Base-by-base conservation (phyloP, 2,329 filamentous ascomycete genomes). In the Nigrospora oryzae region DNA sequence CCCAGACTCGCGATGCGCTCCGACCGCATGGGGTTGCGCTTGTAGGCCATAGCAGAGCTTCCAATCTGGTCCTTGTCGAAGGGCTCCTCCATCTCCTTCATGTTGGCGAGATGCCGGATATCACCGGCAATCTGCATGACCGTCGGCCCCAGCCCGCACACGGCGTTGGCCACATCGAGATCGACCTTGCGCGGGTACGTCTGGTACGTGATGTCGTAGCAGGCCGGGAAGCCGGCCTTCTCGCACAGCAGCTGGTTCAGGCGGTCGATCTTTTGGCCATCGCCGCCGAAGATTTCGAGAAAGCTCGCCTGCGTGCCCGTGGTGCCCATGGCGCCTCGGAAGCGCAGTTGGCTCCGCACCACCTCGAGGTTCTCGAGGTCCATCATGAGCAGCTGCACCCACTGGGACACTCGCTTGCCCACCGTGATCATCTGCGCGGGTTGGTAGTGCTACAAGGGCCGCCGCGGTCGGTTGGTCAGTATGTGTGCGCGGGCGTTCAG, bases 71-170 rank as follows among this genome's bases (percentile, higher is more conserved):
- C 78, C 54, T 78, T 78, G 63, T 86, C 83, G 53, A 85, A 85
- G 1, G 82, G 83, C 63, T 86, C 83, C 59, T 94, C 89, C 47
- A 93, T 71, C 64, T 94, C 88, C 72, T 95, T 94, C 66, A 81
- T 76, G 57, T 76, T 72, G 7, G 84, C 83, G 40, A 91, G 70
- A 58, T 87, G 83, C 41, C 86, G 75, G 52, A 93, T 49, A 23
- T 51, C 49, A 12, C 36, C 36, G n/a, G 47, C 46, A 23, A 51
- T 46, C n/a, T 40, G 47, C 30, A 43, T 40, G 13, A 44, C 28
- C 16, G 42, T 42, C 16, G 40, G 32, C 28, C 39, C 46, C 5
- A 46, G 44, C 15, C 47, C 47, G 32, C 28, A 19, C 33, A 49
- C 42, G n/a, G 47, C 47, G 14, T 49, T 49, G 19, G 47, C 47